phyloP scores from a whole-genome alignment of 352 stramenopile genomes.

The Globisporangium paroecandrum region DNA sequence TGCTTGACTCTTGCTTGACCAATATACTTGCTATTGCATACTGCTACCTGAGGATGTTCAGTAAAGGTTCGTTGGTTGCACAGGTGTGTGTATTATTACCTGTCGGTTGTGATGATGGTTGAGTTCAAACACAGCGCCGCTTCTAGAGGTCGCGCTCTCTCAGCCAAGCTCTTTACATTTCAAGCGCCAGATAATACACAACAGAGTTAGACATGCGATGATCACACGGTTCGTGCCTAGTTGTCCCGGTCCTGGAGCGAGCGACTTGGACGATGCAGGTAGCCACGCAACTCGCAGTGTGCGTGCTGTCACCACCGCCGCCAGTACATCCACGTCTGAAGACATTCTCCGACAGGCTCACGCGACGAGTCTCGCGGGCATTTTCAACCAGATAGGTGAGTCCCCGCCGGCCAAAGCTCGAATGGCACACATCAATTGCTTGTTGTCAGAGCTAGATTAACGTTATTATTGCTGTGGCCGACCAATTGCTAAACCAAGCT shows the following conservation, averaged over 20 bases:
- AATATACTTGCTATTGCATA: not conserved
- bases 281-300: not conserved
- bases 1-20: not conserved
- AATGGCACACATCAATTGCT: not conserved
- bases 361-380: constrained; percentile 38
- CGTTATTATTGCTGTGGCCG: not conserved
- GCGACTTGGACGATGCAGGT: not conserved
- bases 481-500: constrained; percentile 20
- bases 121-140: not conserved
- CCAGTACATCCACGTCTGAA: constrained; percentile 19
- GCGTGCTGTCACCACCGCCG: not conserved
- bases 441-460: not conserved
- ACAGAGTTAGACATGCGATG: constrained; percentile 2
- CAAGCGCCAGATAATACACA: not conserved
- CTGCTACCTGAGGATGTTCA: not conserved
- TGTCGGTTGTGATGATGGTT: not conserved
- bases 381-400: constrained; percentile 53
- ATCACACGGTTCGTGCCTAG: constrained; percentile 13
- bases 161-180: not conserved
- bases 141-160: not conserved
- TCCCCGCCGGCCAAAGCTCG: not conserved
- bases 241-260: not conserved
- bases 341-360: constrained; percentile 48
- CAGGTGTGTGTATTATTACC: constrained; percentile 2
- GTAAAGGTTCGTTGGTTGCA: too few relatives aligned